These are phyloP conservation scores for Paramecium sexaurelia DNA, from an alignment of 73 alveolate genomes.

Conservation along the genomic window DNA sequence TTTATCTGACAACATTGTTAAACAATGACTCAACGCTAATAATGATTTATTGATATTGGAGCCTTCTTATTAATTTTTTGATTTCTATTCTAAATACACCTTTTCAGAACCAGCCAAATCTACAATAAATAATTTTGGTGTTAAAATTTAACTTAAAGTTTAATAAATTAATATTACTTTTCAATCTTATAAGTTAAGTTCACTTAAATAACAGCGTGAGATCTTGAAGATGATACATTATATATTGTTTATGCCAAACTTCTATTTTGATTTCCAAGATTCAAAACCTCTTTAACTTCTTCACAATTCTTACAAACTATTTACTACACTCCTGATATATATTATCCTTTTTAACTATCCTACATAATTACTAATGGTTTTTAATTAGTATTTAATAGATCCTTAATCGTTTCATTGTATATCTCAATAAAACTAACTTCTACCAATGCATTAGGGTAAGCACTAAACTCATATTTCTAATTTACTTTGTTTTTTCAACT, in stretches of 20 bases:
- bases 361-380: slow-evolving; percentile 79
- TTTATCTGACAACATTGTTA: slow-evolving; percentile 88
- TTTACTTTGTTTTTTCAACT: slow-evolving; percentile 74
- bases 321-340: slow-evolving; percentile 85
- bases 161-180: slow-evolving; percentile 86
- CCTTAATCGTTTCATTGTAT: slow-evolving; percentile 79
- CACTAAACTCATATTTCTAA: slow-evolving; percentile 71
- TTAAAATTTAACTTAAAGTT: slow-evolving; percentile 88
- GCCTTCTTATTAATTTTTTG: slow-evolving; percentile 83
- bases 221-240: slow-evolving; percentile 87
- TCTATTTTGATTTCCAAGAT: slow-evolving; percentile 81
- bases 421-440: slow-evolving; percentile 86
- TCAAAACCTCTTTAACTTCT: slow-evolving; percentile 77
- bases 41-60: slow-evolving; percentile 79
- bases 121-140: slow-evolving; percentile 86
- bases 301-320: slow-evolving; percentile 65
- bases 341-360: slow-evolving; percentile 83
- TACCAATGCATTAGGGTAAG: slow-evolving; percentile 80
- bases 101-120: slow-evolving; percentile 97
- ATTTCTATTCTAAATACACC: slow-evolving; percentile 87
- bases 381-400: slow-evolving; percentile 76
- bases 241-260: slow-evolving; percentile 77
- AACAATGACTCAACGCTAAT: slow-evolving; percentile 89
- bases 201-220: slow-evolving; percentile 77
- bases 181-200: slow-evolving; percentile 92